Evolutionary conservation across 2,329 filamentous ascomycete species (phyloP).

Genomic region (Exophiala sideris): DNA sequence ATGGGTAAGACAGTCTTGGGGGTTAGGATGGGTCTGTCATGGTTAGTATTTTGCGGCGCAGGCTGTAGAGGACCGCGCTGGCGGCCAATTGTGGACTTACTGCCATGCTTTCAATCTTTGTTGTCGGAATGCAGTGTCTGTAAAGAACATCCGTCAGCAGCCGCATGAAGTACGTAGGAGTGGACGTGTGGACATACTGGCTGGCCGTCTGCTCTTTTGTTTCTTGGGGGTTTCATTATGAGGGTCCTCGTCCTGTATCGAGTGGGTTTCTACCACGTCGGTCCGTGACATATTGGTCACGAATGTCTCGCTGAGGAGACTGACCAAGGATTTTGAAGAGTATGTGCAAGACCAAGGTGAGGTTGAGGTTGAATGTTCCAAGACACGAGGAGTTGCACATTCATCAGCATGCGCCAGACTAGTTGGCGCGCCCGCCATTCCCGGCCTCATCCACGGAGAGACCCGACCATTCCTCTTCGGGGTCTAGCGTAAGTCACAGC

Average conservation of each 20-base stretch:
- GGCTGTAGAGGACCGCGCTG: not conserved
- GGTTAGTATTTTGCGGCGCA: slow-evolving; percentile 25
- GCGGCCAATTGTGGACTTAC: slow-evolving; percentile 54
- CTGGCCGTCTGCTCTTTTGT: slow-evolving; percentile 85
- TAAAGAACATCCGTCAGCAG: slow-evolving; percentile 20
- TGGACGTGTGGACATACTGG: slow-evolving; percentile 58
- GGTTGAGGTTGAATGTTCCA: not conserved
- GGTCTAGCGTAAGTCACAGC: slow-evolving; percentile 11
- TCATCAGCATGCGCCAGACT: slow-evolving; percentile 2
- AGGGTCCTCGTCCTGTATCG: slow-evolving; percentile 43
- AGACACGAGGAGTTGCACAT: not conserved
- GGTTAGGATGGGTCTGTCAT: slow-evolving; percentile 77
- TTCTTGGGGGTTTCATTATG: slow-evolving; percentile 60
- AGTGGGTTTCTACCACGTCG: slow-evolving; percentile 39
- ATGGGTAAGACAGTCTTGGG: slow-evolving; percentile 89
- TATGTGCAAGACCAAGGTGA: not conserved
- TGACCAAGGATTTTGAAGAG: not conserved
- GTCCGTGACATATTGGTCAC: slow-evolving; percentile 43
- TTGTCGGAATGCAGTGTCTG: slow-evolving; percentile 94
- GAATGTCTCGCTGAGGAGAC: not conserved
- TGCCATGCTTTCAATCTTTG: slow-evolving; percentile 99
- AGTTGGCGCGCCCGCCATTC: slow-evolving; percentile 4
- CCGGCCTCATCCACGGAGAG: slow-evolving; percentile 3
- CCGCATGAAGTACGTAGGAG: not conserved
- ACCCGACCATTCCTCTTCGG: slow-evolving; percentile 5